Conservation (phyloP, 2,329 filamentous ascomycete species). For the Apiospora malaysiana region DNA sequence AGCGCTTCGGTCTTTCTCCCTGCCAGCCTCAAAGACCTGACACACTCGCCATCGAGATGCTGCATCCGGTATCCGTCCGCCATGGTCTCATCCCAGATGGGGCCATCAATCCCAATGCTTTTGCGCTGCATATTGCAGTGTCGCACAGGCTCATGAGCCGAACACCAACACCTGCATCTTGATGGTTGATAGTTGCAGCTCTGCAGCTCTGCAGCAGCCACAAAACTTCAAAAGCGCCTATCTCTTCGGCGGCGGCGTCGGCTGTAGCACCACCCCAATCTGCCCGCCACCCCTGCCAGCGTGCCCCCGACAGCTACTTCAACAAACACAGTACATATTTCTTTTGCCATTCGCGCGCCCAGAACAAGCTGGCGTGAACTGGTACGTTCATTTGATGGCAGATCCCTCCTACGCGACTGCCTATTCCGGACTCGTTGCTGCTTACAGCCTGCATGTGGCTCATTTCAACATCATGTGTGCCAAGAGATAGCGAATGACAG, state of each 20-base stretch:
- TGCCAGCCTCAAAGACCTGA: conserved; percentile 7
- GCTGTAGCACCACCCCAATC: background rate
- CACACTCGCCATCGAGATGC: conserved; percentile 2
- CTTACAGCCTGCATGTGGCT: conserved; percentile 1
- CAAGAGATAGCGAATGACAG: conserved; percentile 1
- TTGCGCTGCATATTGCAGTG: background rate
- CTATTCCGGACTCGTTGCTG: conserved; percentile 2
- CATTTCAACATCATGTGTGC: conserved; percentile 12
- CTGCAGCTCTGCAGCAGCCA: background rate
- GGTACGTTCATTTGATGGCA: background rate
- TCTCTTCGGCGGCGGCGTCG: conserved; percentile 11
- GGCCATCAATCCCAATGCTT: background rate
- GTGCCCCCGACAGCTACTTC: background rate
- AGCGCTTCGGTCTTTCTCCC: conserved; percentile 9
- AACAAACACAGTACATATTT: background rate
- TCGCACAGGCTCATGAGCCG: background rate
- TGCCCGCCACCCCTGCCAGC: background rate
- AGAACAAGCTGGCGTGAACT: background rate
- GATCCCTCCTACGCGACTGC: background rate
- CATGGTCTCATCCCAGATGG: background rate
- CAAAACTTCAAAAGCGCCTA: background rate
- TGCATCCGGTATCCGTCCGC: background rate
- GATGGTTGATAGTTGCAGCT: background rate
- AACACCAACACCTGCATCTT: background rate
- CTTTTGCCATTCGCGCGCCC: background rate